A percentile compares a stretch with the other conserved stretches of the same genome.
Evolutionary conservation across 805 yeast genomes (phyloP).

Genomic region (Monosporozyma servazzii): DNA sequence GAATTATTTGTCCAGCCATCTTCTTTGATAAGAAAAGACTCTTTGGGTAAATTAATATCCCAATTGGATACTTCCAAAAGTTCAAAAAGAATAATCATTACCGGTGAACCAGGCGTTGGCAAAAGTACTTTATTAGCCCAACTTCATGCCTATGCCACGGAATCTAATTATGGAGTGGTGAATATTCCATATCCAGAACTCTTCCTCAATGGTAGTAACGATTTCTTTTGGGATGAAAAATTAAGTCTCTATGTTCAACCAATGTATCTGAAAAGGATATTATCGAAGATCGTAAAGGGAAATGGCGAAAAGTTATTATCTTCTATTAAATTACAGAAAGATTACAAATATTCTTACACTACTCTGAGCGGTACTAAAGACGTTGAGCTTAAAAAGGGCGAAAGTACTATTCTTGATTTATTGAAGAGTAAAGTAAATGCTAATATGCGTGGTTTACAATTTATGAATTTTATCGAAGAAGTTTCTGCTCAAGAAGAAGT

Average conservation of each 20-base stretch:
- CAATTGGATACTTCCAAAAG: constrained; percentile 33
- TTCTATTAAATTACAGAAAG: constrained; percentile 29
- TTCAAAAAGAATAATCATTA: constrained; percentile 44
- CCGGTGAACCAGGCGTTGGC: constrained; percentile 72
- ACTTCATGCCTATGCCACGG: constrained; percentile 25
- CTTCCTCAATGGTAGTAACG: constrained; percentile 64
- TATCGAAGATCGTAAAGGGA: constrained; percentile 41
- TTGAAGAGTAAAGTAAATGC: constrained; percentile 29
- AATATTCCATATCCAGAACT: constrained; percentile 55
- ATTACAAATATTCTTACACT: constrained; percentile 28
- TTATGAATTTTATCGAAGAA: constrained; percentile 48
- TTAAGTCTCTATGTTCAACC: constrained; percentile 60
- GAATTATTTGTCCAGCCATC: constrained; percentile 57
- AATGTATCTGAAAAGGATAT: constrained; percentile 55
- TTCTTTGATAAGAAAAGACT: constrained; percentile 45
- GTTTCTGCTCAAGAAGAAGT: constrained; percentile 39
- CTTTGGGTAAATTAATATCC: constrained; percentile 33
- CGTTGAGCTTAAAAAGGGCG: constrained; percentile 20
- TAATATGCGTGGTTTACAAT: constrained; percentile 36
- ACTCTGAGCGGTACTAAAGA: constrained; percentile 24
- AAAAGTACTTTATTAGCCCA: constrained; percentile 69
- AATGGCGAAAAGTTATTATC: constrained; percentile 35
- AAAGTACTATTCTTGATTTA: constrained; percentile 38
- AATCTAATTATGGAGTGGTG: constrained; percentile 50
- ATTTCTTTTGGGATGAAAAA: constrained; percentile 47